Evolutionary conservation across 768 basidiomycete species (phyloP).

Genomic region (Sistotremastrum suecicum): DNA sequence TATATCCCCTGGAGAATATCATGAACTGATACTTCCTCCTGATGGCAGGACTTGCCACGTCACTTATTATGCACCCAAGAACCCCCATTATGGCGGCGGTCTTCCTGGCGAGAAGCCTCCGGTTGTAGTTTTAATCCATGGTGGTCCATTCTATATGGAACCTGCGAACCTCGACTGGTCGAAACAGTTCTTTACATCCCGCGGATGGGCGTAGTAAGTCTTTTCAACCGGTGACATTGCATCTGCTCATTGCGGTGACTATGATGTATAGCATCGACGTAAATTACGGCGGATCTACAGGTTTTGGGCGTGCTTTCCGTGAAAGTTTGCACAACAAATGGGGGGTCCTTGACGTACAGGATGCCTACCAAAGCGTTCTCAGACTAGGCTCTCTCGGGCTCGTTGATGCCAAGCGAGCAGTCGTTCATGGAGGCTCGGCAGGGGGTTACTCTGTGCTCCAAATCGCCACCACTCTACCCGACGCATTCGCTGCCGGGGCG

Average conservation of each 20-base stretch:
- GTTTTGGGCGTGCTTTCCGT: slow-evolving; percentile 44
- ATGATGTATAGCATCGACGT: slow-evolving; percentile 32
- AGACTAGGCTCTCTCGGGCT: slow-evolving; percentile 23
- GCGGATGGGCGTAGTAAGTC: slow-evolving; percentile 56
- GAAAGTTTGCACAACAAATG: slow-evolving; percentile 48
- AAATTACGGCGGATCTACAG: slow-evolving; percentile 63
- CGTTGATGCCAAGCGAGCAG: slow-evolving; percentile 47
- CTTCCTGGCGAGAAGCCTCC: slow-evolving; percentile 44
- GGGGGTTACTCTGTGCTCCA: slow-evolving; percentile 62
- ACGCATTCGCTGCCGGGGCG: slow-evolving; percentile 46
- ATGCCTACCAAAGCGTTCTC: slow-evolving; percentile 43
- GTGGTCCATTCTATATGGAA: slow-evolving; percentile 48
- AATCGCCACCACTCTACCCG: not conserved
- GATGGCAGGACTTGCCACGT: slow-evolving; percentile 34
- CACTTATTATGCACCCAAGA: slow-evolving; percentile 53
- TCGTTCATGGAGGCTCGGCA: slow-evolving; percentile 59
- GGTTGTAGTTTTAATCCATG: slow-evolving; percentile 49
- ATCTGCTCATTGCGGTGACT: too few relatives aligned
- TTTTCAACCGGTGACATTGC: too few relatives aligned
- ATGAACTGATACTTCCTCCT: slow-evolving; percentile 21
- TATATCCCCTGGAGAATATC: not conserved
- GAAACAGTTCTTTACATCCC: slow-evolving; percentile 51
- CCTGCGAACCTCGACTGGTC: slow-evolving; percentile 35
- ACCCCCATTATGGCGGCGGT: slow-evolving; percentile 41
- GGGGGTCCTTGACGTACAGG: slow-evolving; percentile 63